A percentile compares a stretch with the other conserved stretches of the same genome.
These are phyloP conservation scores for Yarrowia sp. DNA, from an alignment of 805 yeast genomes.

Conservation along the genomic window DNA sequence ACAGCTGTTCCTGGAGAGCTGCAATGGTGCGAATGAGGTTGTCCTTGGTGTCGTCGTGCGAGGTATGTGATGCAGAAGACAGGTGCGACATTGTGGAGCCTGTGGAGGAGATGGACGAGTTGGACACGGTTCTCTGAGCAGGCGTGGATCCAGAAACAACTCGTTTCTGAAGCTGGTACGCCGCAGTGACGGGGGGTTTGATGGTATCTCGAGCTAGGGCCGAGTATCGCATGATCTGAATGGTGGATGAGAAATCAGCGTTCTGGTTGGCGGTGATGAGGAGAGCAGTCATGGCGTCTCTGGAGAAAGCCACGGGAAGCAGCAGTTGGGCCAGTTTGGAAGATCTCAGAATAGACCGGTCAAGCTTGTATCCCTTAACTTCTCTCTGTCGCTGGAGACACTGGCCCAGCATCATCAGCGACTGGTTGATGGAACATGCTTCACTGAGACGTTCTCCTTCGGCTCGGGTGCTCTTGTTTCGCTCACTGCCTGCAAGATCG, in stretches of 20 bases:
- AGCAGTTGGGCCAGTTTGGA: conserved; percentile 59
- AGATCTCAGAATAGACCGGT: conserved; percentile 56
- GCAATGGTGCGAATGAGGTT: conserved; percentile 37
- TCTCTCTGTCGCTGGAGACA: conserved; percentile 54
- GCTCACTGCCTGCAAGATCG: conserved; percentile 63
- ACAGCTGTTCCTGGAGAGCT: conserved; percentile 36
- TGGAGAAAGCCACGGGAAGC: conserved; percentile 54
- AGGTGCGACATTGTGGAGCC: conserved; percentile 25
- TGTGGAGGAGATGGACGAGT: conserved; percentile 18
- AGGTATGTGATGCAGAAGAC: conserved; percentile 16
- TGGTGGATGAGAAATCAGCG: conserved; percentile 51
- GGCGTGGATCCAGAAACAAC: conserved; percentile 21
- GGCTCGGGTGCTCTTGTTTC: conserved; percentile 57
- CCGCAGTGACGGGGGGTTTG: conserved; percentile 23
- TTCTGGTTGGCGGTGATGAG: conserved; percentile 54
- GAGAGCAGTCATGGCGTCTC: conserved; percentile 47
- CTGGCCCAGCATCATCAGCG: conserved; percentile 60
- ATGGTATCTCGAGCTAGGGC: conserved; percentile 46
- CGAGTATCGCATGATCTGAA: conserved; percentile 48
- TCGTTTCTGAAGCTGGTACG: conserved; percentile 6
- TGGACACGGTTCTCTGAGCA: conserved; percentile 21
- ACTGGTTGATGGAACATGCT: conserved; percentile 58
- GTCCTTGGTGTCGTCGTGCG: conserved; percentile 21
- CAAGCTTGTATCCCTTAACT: conserved; percentile 45
- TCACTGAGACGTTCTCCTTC: conserved; percentile 57